Percentiles rank a stretch among this genome's conserved stretches.
Evolutionary conservation across 805 yeast species (phyloP).

Genomic region (Zygotorulaspora chibaensis): DNA sequence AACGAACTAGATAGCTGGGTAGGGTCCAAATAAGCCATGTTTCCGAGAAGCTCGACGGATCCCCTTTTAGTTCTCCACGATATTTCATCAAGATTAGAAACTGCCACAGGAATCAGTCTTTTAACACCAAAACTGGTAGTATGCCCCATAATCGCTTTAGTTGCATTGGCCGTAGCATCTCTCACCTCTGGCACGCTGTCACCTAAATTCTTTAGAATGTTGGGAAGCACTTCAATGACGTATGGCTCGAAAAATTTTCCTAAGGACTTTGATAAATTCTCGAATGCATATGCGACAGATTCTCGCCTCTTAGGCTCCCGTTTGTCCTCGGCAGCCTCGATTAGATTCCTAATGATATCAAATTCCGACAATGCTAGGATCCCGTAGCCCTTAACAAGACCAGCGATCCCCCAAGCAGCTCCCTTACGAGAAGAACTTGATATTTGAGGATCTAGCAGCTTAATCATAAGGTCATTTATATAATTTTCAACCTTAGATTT

Average conservation of each 20-base stretch:
- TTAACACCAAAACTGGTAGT: constrained; percentile 92
- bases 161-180: constrained; percentile 81
- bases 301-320: constrained; percentile 71
- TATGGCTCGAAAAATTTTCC: constrained; percentile 89
- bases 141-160: constrained; percentile 80
- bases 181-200: constrained; percentile 83
- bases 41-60: constrained; percentile 90
- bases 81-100: constrained; percentile 76
- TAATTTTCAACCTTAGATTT: constrained; percentile 47
- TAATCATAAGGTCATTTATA: constrained; percentile 54
- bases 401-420: constrained; percentile 95
- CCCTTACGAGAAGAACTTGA: constrained; percentile 66
- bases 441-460: constrained; percentile 46
- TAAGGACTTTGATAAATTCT: constrained; percentile 71
- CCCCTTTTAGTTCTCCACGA: constrained; percentile 98
- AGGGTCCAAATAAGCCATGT: constrained; percentile 97
- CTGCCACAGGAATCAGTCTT: constrained; percentile 84
- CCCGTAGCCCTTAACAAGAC: constrained; percentile 87
- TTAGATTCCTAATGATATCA: constrained; percentile 69
- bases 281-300: constrained; percentile 83
- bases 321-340: constrained; percentile 84
- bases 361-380: constrained; percentile 67
- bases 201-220: constrained; percentile 75
- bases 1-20: constrained; percentile 85
- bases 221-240: constrained; percentile 82